These are phyloP conservation scores for Forsythia viridissima DNA, from an alignment of 257 asterid genomes.

Conservation along the genomic window DNA sequence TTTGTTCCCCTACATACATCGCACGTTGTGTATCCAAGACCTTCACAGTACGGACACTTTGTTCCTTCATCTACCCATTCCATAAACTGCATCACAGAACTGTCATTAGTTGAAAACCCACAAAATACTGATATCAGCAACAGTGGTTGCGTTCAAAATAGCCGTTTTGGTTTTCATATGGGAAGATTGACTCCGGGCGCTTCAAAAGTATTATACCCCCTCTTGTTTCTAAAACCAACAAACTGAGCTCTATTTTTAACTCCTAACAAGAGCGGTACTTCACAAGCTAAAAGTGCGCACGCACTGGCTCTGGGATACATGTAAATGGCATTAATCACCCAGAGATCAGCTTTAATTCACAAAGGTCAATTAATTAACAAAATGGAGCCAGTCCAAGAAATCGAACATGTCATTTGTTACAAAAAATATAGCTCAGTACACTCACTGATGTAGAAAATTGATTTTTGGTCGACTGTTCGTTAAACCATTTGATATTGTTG, in stretches of 20 bases:
- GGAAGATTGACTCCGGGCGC: too few species aligned
- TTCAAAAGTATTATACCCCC: background rate
- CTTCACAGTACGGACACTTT: conserved; percentile 86
- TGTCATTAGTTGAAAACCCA: background rate
- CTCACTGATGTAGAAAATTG: background rate
- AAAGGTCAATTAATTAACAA: background rate
- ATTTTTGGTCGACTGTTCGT: background rate
- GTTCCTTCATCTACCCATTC: conserved; percentile 91
- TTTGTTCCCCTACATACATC: conserved; percentile 66
- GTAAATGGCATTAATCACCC: background rate
- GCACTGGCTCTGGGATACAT: background rate
- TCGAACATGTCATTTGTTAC: background rate
- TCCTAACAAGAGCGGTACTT: background rate
- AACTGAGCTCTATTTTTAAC: background rate
- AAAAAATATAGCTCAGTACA: background rate
- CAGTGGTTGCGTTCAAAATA: background rate
- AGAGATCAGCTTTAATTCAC: background rate
- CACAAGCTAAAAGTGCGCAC: background rate
- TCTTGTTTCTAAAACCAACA: background rate
- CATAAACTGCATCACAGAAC: conserved; percentile 62
- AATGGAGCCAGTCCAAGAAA: background rate
- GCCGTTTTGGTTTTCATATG: background rate
- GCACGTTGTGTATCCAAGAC: conserved; percentile 62
- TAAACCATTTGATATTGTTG: background rate
- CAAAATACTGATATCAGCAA: background rate